phyloP scores from a whole-genome alignment of 164 flowering plant genomes.

The Sextonia rubra region DNA sequence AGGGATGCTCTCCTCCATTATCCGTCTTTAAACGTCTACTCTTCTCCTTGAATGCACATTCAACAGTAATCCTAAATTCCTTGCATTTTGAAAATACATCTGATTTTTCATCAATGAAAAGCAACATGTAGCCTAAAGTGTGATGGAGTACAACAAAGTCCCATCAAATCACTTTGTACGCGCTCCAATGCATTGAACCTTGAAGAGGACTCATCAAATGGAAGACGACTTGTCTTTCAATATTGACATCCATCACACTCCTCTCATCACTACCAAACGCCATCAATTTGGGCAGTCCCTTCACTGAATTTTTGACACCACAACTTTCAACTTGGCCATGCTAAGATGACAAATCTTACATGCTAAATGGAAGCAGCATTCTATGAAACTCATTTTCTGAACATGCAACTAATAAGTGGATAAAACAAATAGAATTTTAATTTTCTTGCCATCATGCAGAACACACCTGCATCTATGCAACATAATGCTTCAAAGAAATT shows the following conservation, averaged over 20 bases:
- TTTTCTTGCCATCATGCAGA: not conserved
- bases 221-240: not conserved
- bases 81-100: not conserved
- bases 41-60: not conserved
- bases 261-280: too few relatives aligned
- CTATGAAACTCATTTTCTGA: not conserved
- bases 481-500: not conserved
- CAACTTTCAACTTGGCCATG: not conserved
- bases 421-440: too few relatives aligned
- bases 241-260: not conserved
- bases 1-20: not conserved
- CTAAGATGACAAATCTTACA: not conserved
- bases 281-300: not conserved
- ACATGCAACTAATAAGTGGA: not conserved
- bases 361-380: too few relatives aligned
- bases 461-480: not conserved
- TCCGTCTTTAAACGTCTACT: not conserved
- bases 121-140: not conserved
- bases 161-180: too few relatives aligned
- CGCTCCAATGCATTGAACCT: not conserved
- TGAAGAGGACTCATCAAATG: not conserved
- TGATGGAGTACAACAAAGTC: not conserved
- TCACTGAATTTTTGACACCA: not conserved
- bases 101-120: not conserved
- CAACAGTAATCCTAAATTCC: too few relatives aligned